Base-by-base conservation (phyloP, 2,329 filamentous ascomycete species). In the Sodiomyces alkalinus region DNA sequence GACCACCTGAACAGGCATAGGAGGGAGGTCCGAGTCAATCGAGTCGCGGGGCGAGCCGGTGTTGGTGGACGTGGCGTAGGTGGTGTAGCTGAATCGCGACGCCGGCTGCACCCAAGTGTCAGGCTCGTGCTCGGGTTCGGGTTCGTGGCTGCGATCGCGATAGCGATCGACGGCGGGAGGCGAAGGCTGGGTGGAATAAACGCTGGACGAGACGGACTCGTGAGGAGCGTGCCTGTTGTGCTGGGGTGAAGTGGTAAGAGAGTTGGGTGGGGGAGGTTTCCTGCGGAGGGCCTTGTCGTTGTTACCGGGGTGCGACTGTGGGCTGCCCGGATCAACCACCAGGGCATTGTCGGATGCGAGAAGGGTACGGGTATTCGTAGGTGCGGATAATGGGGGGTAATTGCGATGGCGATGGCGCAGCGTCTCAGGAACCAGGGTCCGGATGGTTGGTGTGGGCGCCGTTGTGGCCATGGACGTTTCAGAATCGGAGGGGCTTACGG, bases 71-170 rank as follows among this genome's bases (percentile, higher is more conserved):
- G 70, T 68, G 15, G 64, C 60, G 41, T 67, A 73, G 2, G 71
- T 77, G 6, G 68, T 74, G 36, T 67, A 56, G 48, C 72, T 79
- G 47, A 77, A 79, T 25, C 68, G 65, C 27, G 71, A 77, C 3
- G 56, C 48, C 5, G 68, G 68, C 32, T 68, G 62, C 9, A 54
- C 49, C 56, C 60, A 62, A 20, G 62, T 43, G 23, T 56, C 50
- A 25, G 14, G 23, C n/a, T 23, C 22, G n/a, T 12, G 22, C 22
- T 12, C 13, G 12, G 13, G 22, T 8, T 13, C 12, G 22, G n/a
- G 22, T 23, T 23, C 12, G n/a, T n/a, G 14, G 39, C 40, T 22
- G 32, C 17, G 14, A 21, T 19, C 23, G 28, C 24, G 11, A 29
- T 32, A 9, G 6, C n/a, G n/a, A 9, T 25, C 23, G 23, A 16